Evolutionary conservation across 2,329 filamentous ascomycete species (phyloP).

Genomic region (Pseudogymnoascus verrucosus): DNA sequence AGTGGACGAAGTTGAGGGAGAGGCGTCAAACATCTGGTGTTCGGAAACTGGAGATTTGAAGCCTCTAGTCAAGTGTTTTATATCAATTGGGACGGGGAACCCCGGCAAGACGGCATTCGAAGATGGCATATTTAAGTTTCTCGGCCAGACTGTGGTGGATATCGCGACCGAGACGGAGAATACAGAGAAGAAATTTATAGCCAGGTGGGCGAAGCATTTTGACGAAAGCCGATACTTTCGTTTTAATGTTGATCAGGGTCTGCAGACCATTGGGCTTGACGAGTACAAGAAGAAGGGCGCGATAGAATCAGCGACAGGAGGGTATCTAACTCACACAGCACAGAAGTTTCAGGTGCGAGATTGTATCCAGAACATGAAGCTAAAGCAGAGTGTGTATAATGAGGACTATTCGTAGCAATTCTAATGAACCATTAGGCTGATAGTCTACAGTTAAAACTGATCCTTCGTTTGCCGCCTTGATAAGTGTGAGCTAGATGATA

Average conservation of each 20-base stretch:
- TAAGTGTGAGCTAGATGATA: too few species aligned
- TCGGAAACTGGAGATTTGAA: conserved; percentile 21
- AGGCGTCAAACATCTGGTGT: conserved; percentile 26
- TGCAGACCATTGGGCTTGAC: conserved; percentile 23
- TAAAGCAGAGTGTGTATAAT: too few species aligned
- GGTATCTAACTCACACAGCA: too few species aligned
- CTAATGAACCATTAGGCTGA: too few species aligned
- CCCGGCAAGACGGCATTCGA: conserved; percentile 19
- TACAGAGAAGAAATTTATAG: conserved; percentile 24
- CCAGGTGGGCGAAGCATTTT: conserved; percentile 20
- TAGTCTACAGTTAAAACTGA: too few species aligned
- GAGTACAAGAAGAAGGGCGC: conserved; percentile 19
- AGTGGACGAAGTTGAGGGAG: conserved; percentile 22
- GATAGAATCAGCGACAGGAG: conserved; percentile 22
- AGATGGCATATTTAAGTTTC: conserved; percentile 15
- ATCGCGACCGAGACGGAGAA: conserved; percentile 26
- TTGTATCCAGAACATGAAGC: too few species aligned
- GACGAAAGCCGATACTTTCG: conserved; percentile 27
- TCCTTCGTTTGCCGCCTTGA: too few species aligned
- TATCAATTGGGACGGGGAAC: conserved; percentile 27
- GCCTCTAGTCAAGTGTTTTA: conserved; percentile 25
- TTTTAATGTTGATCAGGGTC: conserved; percentile 29
- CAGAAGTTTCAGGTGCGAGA: too few species aligned
- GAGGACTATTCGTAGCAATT: too few species aligned
- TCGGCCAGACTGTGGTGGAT: conserved; percentile 21